Base-by-base conservation (phyloP, 306 rosid species). In the Acacia melanoxylon region DNA sequence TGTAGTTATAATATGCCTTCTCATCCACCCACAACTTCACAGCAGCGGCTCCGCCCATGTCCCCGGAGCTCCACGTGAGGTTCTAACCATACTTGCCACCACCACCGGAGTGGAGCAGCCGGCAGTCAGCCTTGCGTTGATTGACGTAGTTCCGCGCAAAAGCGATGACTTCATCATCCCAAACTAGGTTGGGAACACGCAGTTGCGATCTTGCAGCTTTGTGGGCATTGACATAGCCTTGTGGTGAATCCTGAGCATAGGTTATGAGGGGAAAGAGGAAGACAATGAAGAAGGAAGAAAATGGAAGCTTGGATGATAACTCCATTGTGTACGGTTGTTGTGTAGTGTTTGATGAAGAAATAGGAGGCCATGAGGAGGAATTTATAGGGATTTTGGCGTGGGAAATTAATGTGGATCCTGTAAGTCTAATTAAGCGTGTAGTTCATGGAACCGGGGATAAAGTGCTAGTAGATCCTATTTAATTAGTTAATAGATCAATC, bases 1-100 rank as follows among this genome's bases (percentile, higher is more conserved):
- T 82, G 80, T 91, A 82, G 16, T 84, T 7, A 51, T 87, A 93
- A 37, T 73, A 0, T 0, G 74, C 42, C 61, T 85, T 89, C 86
- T 91, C 91, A 0, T 0, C 35, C 3, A 83, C 86, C 92, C 92
- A 93, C 86, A 90, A 0, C 17, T 62, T 68, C 27, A 58, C 16
- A 5, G 65, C 31, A 11, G 3, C 78, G 0, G 68, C 9, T 13
- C 91, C 83, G 0, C 67, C 41, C 10, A 84, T 5, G 48, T 76
- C 69, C 0, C 46, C 84, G 16, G 13, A 15, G 61, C 91, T 25
- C 22, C 4, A 4, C 0, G 91, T 91, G 1, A 84, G 11, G 80
- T 88, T 69, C 81, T 83, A 84, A 13, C 89, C 91, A 8, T 83
- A 88, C n/a, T 67, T 4, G 17, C 91, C 88, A 2, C 27, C 61